Conservation (phyloP, 1,284 basidiomycete species). For the Pholiota adiposa region DNA sequence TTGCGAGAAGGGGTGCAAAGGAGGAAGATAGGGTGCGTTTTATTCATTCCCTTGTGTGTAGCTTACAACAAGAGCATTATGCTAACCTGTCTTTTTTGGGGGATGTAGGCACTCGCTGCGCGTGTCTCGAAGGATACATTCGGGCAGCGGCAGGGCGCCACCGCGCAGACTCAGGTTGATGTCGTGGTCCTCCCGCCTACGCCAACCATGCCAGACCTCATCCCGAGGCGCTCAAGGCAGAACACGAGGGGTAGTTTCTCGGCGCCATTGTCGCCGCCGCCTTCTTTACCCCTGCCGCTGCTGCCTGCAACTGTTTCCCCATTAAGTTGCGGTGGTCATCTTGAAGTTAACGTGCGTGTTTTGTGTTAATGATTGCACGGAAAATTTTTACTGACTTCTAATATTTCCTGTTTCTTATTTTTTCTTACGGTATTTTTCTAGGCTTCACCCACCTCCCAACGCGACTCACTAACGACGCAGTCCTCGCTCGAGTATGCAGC, state of each 20-base stretch:
- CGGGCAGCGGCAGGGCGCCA: background rate
- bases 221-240: conserved; percentile 2
- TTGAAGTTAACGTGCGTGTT: background rate
- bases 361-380: too few relatives aligned
- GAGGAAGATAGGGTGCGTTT: background rate
- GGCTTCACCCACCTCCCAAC: background rate
- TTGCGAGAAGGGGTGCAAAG: background rate
- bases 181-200: conserved; percentile 9
- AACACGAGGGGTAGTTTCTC: background rate
- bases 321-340: too few relatives aligned
- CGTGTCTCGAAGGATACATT: background rate
- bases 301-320: too few relatives aligned
- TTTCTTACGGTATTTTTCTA: background rate
- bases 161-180: background rate
- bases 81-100: too few relatives aligned
- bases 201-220: conserved; percentile 1
- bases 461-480: background rate
- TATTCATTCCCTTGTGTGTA: background rate
- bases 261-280: conserved; percentile 19
- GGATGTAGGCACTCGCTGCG: background rate
- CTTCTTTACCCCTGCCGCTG: conserved; percentile 18
- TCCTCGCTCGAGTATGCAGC: background rate
- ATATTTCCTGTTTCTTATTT: background rate
- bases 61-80: too few relatives aligned
- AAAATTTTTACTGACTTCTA: background rate